phyloP scores from a whole-genome alignment of 2,329 filamentous ascomycete genomes.

The Colletotrichum noveboracense region DNA sequence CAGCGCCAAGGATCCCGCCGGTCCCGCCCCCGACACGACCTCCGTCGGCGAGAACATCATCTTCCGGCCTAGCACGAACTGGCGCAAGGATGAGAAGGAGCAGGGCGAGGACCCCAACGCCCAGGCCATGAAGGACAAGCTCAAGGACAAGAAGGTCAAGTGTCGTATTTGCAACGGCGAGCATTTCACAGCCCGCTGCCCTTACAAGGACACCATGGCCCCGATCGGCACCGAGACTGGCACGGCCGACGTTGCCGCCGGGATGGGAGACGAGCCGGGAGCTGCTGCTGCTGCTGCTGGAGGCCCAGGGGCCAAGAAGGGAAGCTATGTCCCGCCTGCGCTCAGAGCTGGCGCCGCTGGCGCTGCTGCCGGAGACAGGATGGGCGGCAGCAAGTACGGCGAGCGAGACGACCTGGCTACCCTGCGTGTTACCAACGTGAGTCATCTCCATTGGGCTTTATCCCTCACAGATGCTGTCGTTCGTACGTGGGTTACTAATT shows the following conservation, averaged over 20 bases:
- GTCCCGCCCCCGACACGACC: slow-evolving; percentile 88
- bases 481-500: background rate
- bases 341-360: slow-evolving; percentile 72
- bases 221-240: slow-evolving; percentile 69
- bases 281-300: slow-evolving; percentile 59
- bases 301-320: slow-evolving; percentile 70
- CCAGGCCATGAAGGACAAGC: slow-evolving; percentile 77
- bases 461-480: background rate
- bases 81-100: slow-evolving; percentile 87
- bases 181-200: slow-evolving; percentile 98
- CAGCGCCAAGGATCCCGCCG: slow-evolving; percentile 82
- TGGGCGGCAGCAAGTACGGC: slow-evolving; percentile 81
- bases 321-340: slow-evolving; percentile 94
- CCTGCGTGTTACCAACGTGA: slow-evolving; percentile 94
- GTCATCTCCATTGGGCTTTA: slow-evolving; percentile 39
- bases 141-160: slow-evolving; percentile 99
- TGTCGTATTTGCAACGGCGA: slow-evolving; percentile 98
- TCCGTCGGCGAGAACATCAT: slow-evolving; percentile 97
- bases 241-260: slow-evolving; percentile 59
- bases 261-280: slow-evolving; percentile 54
- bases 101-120: slow-evolving; percentile 77
- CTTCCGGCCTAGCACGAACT: slow-evolving; percentile 92
- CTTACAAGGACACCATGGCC: slow-evolving; percentile 99
- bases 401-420: slow-evolving; percentile 97
- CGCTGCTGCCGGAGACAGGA: slow-evolving; percentile 75